phyloP scores from a whole-genome alignment of 495 filamentous ascomycete species.

The Penicillium maclennaniae region DNA sequence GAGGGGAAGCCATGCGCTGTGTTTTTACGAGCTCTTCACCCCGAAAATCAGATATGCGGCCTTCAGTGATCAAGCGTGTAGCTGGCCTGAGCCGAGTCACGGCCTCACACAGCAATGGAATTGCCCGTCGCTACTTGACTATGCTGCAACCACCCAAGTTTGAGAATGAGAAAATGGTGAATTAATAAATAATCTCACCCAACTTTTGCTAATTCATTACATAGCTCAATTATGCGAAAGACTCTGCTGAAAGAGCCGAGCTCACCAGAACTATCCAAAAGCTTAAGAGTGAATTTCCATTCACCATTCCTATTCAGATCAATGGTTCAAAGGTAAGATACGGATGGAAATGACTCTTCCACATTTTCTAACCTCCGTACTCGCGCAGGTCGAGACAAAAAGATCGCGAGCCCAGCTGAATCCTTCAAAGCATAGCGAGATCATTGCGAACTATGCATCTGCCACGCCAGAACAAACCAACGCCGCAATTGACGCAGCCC shows the following conservation, averaged over 20 bases:
- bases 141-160: constrained; percentile 31
- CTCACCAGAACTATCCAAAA: constrained; percentile 25
- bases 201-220: not conserved
- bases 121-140: constrained; percentile 11
- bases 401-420: constrained; percentile 53
- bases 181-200: not conserved
- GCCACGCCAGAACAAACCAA: constrained; percentile 65
- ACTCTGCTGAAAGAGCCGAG: constrained; percentile 24
- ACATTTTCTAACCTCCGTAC: not conserved
- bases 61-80: constrained; percentile 6
- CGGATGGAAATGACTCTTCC: not conserved
- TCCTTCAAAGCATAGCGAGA: constrained; percentile 63
- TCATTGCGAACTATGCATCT: constrained; percentile 68
- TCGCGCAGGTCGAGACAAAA: constrained; percentile 16
- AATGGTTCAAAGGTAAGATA: constrained; percentile 22
- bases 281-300: constrained; percentile 26
- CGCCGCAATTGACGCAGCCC: constrained; percentile 70
- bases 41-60: constrained; percentile 7
- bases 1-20: not conserved
- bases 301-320: constrained; percentile 27
- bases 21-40: not conserved
- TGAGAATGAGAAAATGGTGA: constrained; percentile 30
- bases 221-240: constrained; percentile 29
- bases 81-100: constrained; percentile 4
- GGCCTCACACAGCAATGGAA: constrained; percentile 1